phyloP scores from a whole-genome alignment of 805 yeast genomes.

The Nakazawaea peltata region DNA sequence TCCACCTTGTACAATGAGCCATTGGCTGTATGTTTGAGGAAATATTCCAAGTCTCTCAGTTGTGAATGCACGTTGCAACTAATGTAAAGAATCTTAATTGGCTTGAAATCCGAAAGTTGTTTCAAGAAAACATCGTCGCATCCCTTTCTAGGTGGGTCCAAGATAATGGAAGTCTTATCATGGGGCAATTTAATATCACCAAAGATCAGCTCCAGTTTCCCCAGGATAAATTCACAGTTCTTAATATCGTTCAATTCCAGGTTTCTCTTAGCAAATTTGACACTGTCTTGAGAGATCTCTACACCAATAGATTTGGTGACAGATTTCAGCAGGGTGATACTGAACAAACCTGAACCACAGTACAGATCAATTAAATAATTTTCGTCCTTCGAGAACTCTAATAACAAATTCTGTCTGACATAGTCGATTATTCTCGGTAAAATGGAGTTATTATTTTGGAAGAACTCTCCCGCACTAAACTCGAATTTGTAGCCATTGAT shows the following conservation, averaged over 20 bases:
- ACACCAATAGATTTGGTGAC: constrained; percentile 90
- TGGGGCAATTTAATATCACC: constrained; percentile 69
- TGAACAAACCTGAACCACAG: constrained; percentile 93
- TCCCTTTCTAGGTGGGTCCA: constrained; percentile 97
- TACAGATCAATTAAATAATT: constrained; percentile 86
- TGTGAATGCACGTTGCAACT: constrained; percentile 98
- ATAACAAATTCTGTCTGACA: constrained; percentile 62
- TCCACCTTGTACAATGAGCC: constrained; percentile 65
- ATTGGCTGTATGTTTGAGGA: constrained; percentile 55
- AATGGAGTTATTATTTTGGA: constrained; percentile 92
- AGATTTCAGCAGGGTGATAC: constrained; percentile 73
- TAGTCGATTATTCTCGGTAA: constrained; percentile 76
- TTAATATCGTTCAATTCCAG: constrained; percentile 67
- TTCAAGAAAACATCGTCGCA: constrained; percentile 84
- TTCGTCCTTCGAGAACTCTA: constrained; percentile 28
- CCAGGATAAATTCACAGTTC: constrained; percentile 80
- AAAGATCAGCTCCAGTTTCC: constrained; percentile 89
- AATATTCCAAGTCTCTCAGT: constrained; percentile 87
- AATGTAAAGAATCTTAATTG: constrained; percentile 85
- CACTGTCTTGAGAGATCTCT: constrained; percentile 87
- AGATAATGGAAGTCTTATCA: constrained; percentile 74
- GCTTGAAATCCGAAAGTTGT: constrained; percentile 77
- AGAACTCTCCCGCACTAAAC: constrained; percentile 92
- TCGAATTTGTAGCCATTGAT: constrained; percentile 71
- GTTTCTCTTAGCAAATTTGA: constrained; percentile 76